Conservation (phyloP, 495 filamentous ascomycete genomes). For the Trypethelium eluteriae region DNA sequence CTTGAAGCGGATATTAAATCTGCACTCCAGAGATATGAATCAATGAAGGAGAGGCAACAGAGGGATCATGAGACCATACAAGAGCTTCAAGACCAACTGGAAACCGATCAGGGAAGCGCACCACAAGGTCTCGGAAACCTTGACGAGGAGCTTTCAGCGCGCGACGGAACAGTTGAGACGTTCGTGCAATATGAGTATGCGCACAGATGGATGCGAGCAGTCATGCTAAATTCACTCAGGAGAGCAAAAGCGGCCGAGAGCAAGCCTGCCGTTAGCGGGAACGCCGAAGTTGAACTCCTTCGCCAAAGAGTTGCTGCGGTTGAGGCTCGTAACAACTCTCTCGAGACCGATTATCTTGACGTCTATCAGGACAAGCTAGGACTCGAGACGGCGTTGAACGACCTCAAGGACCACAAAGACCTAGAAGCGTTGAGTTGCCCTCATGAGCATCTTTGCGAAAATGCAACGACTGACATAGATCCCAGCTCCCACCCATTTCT, state of each 20-base stretch:
- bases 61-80: constrained; percentile 48
- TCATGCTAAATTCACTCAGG: constrained; percentile 3
- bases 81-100: constrained; percentile 48
- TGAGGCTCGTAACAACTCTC: constrained; percentile 19
- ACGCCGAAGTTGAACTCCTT: constrained; percentile 24
- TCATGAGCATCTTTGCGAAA: not conserved
- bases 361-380: constrained; percentile 33
- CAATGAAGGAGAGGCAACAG: constrained; percentile 48
- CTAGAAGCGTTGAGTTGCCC: not conserved
- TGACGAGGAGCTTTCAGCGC: constrained; percentile 18
- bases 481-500: constrained; percentile 20
- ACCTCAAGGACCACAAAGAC: constrained; percentile 6
- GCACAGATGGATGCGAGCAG: constrained; percentile 10
- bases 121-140: constrained; percentile 15
- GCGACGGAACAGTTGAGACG: not conserved
- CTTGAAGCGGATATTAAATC: constrained; percentile 53
- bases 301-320: constrained; percentile 30
- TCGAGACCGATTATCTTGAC: constrained; percentile 32
- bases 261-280: not conserved
- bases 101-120: constrained; percentile 30
- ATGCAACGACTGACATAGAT: constrained; percentile 9
- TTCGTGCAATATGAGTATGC: not conserved
- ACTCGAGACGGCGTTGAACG: constrained; percentile 25
- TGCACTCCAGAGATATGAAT: constrained; percentile 47
- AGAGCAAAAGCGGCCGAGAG: constrained; percentile 11